A percentile compares a stretch with the other conserved stretches of the same genome.
phyloP scores from a whole-genome alignment of 805 yeast species.

The Candida koratica region DNA sequence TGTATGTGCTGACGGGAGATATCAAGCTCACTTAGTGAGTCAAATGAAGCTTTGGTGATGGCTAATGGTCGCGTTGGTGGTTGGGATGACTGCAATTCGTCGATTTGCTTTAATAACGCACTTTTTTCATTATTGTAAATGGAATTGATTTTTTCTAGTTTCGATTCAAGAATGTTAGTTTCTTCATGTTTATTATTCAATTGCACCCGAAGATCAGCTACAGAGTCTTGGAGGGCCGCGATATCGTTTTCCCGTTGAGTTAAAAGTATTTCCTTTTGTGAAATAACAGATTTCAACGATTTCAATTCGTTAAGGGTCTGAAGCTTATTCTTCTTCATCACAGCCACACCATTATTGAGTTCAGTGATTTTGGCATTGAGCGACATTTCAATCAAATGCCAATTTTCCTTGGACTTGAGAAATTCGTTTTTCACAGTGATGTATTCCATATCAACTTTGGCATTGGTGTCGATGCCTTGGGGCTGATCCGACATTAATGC shows the following conservation, averaged over 20 bases:
- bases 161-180: background rate
- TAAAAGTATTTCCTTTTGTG: conserved; percentile 23
- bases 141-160: conserved; percentile 22
- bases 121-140: conserved; percentile 30
- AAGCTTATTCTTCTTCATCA: conserved; percentile 24
- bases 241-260: conserved; percentile 21
- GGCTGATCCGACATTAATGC: conserved; percentile 51
- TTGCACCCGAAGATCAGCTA: conserved; percentile 1
- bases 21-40: background rate
- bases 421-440: conserved; percentile 65
- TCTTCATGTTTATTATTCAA: conserved; percentile 6
- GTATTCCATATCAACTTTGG: conserved; percentile 38
- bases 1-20: background rate
- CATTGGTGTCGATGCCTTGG: conserved; percentile 7
- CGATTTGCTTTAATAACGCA: conserved; percentile 25
- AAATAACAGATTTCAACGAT: conserved; percentile 14
- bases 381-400: conserved; percentile 75
- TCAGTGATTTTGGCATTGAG: conserved; percentile 48
- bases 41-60: conserved; percentile 8
- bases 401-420: conserved; percentile 70
- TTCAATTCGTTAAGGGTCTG: conserved; percentile 31
- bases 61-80: conserved; percentile 19
- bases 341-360: conserved; percentile 25
- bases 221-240: conserved; percentile 3
- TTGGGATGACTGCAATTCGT: conserved; percentile 10